Evolutionary conservation across 169 alveolate species (phyloP), one percentile per base, ranked within the genome.

Genomic region (Babesia ovis): DNA sequence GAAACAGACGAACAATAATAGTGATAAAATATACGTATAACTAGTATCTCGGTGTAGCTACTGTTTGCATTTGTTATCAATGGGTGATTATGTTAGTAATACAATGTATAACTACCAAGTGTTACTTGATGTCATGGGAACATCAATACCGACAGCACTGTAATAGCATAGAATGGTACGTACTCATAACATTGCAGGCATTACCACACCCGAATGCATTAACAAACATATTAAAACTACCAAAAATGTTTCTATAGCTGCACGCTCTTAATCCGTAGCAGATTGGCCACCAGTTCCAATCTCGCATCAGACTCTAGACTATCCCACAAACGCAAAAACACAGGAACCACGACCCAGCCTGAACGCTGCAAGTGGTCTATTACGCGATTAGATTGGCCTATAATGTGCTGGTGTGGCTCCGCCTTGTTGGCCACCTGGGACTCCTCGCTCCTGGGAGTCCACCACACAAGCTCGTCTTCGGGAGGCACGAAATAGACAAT

Each of bases 341-440:
- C 27, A 14, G 64, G 50, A 11, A 35, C 20, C 34, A 61, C 74
- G 22, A 8, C 55, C 75, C 74, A 72, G 16, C 73, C 83, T 1
- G 83, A 72, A 3, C 41, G 29, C 64, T 61, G 62, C 50, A 72
- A 41, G 66, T 72, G 83, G 59, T 72, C 75, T 14, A 72, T 62
- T 0, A 57, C 67, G 45, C 83, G 11, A 0, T 54, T 32, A 9
- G 75, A 72, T 1, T 64, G 34, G 51, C 83, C 83, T 1, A 72
- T 43, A 16, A 34, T 31, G 31, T 37, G 45, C 76, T 22, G 18
- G 66, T 57, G 55, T 11, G 68, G 41, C 64, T 61, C 83, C 32
- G 58, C 39, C 41, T 32, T 39, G 57, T 72, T 72, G 34, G 31
- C 64, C 20, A 42, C 31, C 6, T 8, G 46, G 23, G 42, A 6